These are phyloP conservation scores for Linum tenue DNA, from an alignment of 345 rosid genomes.

Conservation along the genomic window DNA sequence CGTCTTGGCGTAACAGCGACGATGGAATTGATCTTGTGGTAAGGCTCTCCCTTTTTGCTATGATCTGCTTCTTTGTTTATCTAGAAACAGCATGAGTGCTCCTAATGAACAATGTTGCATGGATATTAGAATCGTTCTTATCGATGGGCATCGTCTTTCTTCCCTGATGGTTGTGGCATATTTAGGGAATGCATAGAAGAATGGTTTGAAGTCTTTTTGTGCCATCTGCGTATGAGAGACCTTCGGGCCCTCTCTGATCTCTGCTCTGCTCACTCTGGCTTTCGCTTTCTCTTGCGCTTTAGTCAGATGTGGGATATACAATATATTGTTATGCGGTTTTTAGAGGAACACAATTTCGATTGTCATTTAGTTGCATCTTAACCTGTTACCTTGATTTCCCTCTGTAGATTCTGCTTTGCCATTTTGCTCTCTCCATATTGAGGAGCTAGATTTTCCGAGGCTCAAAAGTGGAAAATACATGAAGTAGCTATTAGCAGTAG, in stretches of 20 bases:
- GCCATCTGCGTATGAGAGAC: background rate
- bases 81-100: background rate
- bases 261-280: no score
- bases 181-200: background rate
- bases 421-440: background rate
- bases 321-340: background rate
- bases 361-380: background rate
- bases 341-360: background rate
- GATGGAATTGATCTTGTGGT: slow-evolving; percentile 19
- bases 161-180: background rate
- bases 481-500: background rate
- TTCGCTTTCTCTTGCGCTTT: background rate
- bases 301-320: background rate
- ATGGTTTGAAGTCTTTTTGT: background rate
- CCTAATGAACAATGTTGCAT: background rate
- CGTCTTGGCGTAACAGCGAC: slow-evolving; percentile 6
- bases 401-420: background rate
- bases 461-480: background rate
- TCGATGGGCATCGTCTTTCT: background rate
- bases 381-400: background rate
- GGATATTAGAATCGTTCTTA: background rate
- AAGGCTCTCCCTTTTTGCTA: background rate
- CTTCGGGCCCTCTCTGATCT: no score
- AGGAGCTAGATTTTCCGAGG: background rate
- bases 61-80: background rate